Conservation (phyloP, 257 asterid genomes). For the Petunia axillaris region DNA sequence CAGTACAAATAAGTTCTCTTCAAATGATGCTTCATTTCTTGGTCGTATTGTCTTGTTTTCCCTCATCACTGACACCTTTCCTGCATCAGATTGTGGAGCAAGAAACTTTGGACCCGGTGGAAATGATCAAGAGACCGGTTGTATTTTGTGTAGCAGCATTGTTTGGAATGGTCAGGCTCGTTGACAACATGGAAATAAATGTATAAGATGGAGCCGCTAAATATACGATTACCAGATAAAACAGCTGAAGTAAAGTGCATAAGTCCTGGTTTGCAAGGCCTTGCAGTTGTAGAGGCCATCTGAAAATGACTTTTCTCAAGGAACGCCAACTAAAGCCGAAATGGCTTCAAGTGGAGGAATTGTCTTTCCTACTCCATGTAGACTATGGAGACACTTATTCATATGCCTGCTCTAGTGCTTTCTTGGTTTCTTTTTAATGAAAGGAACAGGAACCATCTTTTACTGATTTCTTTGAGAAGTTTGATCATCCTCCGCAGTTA, state of each 20-base stretch:
- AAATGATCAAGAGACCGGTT: constrained; percentile 64
- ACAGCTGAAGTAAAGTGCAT: not conserved
- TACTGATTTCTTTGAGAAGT: not conserved
- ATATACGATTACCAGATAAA: not conserved
- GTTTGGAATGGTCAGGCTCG: constrained; percentile 82
- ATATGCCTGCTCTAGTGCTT: not conserved
- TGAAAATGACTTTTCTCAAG: not conserved
- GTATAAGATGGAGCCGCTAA: constrained; percentile 29
- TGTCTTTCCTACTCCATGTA: not conserved
- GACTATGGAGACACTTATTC: not conserved
- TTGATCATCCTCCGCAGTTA: not conserved
- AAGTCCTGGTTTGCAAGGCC: not conserved
- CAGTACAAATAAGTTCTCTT: not conserved
- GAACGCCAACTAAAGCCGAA: not conserved
- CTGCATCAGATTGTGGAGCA: constrained; percentile 79
- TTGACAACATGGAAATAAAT: constrained; percentile 80
- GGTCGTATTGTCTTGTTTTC: not conserved
- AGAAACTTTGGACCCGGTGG: constrained; percentile 55
- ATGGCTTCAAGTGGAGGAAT: not conserved
- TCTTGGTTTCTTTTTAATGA: not conserved
- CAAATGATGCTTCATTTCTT: not conserved
- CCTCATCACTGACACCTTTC: not conserved
- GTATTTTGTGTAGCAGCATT: constrained; percentile 86
- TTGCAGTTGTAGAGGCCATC: not conserved
- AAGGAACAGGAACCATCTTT: not conserved